Evolutionary conservation across 1,284 basidiomycete species (phyloP), one percentile per base, ranked within the genome.

Genomic region (Ustilago crameri): DNA sequence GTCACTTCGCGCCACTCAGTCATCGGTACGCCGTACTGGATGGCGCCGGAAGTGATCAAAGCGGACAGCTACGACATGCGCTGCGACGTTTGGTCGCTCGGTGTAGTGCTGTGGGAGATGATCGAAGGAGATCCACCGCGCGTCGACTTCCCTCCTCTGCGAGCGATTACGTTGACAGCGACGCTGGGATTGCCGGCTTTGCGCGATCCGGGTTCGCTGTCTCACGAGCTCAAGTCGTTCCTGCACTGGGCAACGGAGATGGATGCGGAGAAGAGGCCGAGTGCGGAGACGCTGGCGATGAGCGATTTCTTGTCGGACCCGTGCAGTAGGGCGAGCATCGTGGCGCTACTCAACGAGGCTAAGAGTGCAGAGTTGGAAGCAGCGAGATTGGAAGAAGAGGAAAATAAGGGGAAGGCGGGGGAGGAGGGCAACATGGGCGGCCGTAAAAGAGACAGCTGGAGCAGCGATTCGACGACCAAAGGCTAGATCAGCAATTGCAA

Each of bases 11-110:
- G 70, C n/a, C 55, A 56, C n/a, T 71, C 65, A 27, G 73, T 78
- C 20, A 59, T 78, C 5, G 77, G 77, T 2, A 79, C 76, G 43
- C 68, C 78, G 43, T 79, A 79, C 62, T 79, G 76, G 76, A 79
- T 79, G 78, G 73, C 76, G 30, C 78, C 78, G n/a, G 78, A 79
- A 41, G 74, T 79, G 64, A 71, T 78, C 48, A 72, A 63, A 41
- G 74, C 72, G 5, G 50, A 73, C 50, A 50, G 51, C 17, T 79
- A 79, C 62, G 76, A 69, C 27, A 43, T 54, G 37, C 61, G 65
- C 9, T 74, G 69, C 46, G 78, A 79, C 42, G 61, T 79, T 17
- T 79, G 78, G 78, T 71, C 70, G 48, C 48, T 79, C 1, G 78
- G 78, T 22, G 74, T 74, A 17, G 65, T 76, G 32, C 53, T 78